A percentile compares a stretch with the other conserved stretches of the same genome.
These are phyloP conservation scores for Trichoderma parareesei DNA, from an alignment of 495 filamentous ascomycete genomes.

Conservation along the genomic window DNA sequence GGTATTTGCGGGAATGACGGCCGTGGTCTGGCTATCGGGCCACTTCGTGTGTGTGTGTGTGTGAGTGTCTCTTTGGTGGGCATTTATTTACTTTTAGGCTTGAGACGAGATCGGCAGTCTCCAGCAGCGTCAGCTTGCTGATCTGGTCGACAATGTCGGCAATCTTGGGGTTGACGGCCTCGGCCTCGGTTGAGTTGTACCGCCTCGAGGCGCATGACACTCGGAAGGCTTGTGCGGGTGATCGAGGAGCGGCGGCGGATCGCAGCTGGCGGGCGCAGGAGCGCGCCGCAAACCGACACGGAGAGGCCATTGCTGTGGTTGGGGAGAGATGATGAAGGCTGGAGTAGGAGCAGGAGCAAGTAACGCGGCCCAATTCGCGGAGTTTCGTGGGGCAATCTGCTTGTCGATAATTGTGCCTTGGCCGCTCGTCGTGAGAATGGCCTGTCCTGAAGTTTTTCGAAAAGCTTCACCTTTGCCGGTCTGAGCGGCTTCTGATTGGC, in stretches of 20 bases:
- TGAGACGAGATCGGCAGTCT: constrained; percentile 91
- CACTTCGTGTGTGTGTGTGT: too few relatives aligned
- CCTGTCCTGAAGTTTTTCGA: constrained; percentile 12
- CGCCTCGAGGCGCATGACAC: constrained; percentile 39
- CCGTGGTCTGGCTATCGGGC: not conserved
- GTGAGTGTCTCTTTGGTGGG: not conserved
- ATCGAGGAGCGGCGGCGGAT: constrained; percentile 27
- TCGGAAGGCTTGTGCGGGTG: constrained; percentile 31
- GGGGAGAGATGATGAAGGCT: constrained; percentile 15
- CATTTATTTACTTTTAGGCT: constrained; percentile 63
- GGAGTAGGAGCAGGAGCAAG: not conserved
- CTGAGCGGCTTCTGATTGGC: constrained; percentile 10
- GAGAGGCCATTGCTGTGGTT: constrained; percentile 43
- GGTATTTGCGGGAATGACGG: not conserved
- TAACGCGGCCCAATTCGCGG: constrained; percentile 10
- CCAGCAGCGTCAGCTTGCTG: constrained; percentile 90
- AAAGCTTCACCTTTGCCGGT: constrained; percentile 6
- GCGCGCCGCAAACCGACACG: constrained; percentile 50
- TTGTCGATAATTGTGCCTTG: not conserved
- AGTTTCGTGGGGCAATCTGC: not conserved
- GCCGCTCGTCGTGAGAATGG: not conserved
- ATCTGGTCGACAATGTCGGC: constrained; percentile 92
- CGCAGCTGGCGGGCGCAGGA: constrained; percentile 51
- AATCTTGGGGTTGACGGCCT: constrained; percentile 76
- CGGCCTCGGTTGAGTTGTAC: constrained; percentile 65